These are phyloP conservation scores for Botrytis fragariae DNA, from an alignment of 2,329 filamentous ascomycete species.

Conservation along the genomic window DNA sequence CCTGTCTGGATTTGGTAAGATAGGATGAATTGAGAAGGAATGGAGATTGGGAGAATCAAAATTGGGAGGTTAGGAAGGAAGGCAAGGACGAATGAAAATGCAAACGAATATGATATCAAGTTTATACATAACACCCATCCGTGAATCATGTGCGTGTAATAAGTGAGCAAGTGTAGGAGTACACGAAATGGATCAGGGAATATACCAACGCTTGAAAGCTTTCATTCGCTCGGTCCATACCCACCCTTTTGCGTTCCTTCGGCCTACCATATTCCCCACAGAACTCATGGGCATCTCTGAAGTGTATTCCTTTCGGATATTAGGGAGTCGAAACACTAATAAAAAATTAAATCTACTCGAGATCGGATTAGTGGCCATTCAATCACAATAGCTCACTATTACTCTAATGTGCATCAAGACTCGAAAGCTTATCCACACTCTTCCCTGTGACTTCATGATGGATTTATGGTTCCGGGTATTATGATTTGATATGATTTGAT, in stretches of 20 bases:
- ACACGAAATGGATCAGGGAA: too few relatives aligned
- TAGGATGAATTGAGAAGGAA: neutral
- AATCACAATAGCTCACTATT: too few relatives aligned
- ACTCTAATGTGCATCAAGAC: too few relatives aligned
- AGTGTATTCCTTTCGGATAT: neutral
- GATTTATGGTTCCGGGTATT: too few relatives aligned
- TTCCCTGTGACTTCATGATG: too few relatives aligned
- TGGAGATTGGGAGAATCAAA: neutral
- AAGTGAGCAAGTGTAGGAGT: neutral
- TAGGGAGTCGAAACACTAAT: neutral
- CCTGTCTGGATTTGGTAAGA: neutral
- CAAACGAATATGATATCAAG: neutral
- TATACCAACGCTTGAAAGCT: neutral
- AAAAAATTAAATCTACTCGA: too few relatives aligned
- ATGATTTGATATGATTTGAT: too few relatives aligned
- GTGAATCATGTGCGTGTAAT: neutral
- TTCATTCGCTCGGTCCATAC: neutral
- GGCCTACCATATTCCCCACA: neutral
- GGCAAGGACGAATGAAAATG: neutral
- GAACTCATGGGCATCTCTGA: too few relatives aligned
- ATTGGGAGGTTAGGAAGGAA: neutral
- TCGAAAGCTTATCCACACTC: too few relatives aligned
- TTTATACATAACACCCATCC: neutral
- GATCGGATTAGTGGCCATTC: too few relatives aligned
- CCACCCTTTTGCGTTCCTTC: neutral